These are phyloP conservation scores for Rhodotorula graminis DNA, from an alignment of 768 basidiomycete genomes.

Conservation along the genomic window DNA sequence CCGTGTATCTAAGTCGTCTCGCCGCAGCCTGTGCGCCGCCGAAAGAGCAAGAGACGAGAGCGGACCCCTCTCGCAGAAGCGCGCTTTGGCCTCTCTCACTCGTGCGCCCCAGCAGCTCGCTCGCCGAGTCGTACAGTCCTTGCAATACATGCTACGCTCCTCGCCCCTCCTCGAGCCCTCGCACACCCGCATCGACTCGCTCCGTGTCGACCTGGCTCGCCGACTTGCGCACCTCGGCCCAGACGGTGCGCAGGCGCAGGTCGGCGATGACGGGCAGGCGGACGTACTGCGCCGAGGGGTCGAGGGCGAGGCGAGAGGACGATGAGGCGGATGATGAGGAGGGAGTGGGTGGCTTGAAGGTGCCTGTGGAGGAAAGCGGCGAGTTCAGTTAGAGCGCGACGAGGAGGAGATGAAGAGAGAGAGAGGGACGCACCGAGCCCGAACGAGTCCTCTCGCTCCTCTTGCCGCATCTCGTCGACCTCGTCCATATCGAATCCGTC, in stretches of 20 bases:
- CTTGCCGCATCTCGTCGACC: neutral
- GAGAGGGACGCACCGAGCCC: neutral
- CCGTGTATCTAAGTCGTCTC: no score
- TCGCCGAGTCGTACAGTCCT: no score
- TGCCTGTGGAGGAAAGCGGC: neutral
- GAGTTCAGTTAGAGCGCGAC: neutral
- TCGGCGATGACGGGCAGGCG: neutral
- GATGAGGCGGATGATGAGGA: neutral
- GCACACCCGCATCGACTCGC: neutral
- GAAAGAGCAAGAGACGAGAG: no score
- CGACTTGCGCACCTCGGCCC: neutral
- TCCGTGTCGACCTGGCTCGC: neutral
- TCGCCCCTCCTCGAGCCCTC: conserved; percentile 1
- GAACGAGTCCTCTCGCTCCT: neutral
- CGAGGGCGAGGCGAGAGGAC: neutral
- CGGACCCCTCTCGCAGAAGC: neutral
- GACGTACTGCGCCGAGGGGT: neutral
- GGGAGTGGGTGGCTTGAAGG: neutral
- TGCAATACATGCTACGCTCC: neutral
- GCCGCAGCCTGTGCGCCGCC: no score
- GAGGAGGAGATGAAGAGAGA: neutral
- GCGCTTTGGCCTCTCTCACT: neutral
- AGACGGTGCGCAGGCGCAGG: neutral
- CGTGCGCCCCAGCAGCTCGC: no score
- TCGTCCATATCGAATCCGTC: neutral